Base-by-base conservation (phyloP, 805 yeast species). In the Ogataea trehalophila region DNA sequence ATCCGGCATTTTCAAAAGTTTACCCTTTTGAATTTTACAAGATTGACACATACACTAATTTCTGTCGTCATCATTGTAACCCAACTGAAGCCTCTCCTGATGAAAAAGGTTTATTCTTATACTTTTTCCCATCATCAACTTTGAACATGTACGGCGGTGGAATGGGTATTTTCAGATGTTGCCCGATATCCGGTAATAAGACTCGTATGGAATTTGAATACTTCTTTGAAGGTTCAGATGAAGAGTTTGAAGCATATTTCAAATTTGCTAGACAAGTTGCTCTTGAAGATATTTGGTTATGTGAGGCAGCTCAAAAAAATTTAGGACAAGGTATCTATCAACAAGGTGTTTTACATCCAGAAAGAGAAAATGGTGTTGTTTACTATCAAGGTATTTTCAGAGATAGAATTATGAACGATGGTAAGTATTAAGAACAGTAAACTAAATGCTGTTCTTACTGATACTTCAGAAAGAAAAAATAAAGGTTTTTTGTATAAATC, bases 221-320 rank as follows among this genome's bases (percentile, higher is more conserved):
- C 42, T 63, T 48, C 44, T 62, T 60, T 42, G 56, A 57, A 20
- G 65, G 63, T 18, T 29, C 50, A n/a, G 58, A 58, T 14, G 65
- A 60, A 44, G 60, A 58, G 5, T 63, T 58, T 41, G 60, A 62
- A 47, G 52, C 38, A 7, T 63, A 62, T 47, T 62, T 50, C 44
- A 54, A 55, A 37, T 63, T 63, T 53, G 66, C 63, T 2, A 56
- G 67, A 49, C 66, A 62, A 49, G 67, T 63, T 41, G 66, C 66
- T 13, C 31, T 52, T 22, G 67, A 63, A 52, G 67, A 63, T 41
- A 52, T 57, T 36, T 55, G 58, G 57, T 46, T 63, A 41, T 63
- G 67, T 44, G 67, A 62, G 49, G 58, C 59, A 16, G 59, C 62
- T 11, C 67, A 63, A 45, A 51, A 51, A 43, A 63, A 62, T 43